Percentiles rank a stretch among this genome's conserved stretches.
Evolutionary conservation across 805 yeast species (phyloP).

Genomic region (Debaryomyces castellii): DNA sequence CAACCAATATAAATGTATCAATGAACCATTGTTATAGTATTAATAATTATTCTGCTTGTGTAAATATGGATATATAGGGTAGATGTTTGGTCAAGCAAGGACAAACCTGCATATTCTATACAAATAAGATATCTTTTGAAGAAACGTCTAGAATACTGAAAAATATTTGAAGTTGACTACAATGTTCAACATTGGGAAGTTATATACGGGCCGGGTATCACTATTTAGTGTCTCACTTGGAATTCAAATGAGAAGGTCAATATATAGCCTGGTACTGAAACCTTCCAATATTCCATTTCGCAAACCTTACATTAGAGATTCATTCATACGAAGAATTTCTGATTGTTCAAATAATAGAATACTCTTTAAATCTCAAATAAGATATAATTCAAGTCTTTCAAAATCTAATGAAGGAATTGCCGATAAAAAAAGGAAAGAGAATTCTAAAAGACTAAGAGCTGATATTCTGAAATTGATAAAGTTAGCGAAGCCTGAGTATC

Average conservation of each 20-base stretch:
- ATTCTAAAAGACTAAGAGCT: slow-evolving; percentile 2
- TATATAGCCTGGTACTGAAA: background rate
- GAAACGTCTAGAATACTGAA: background rate
- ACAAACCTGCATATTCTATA: background rate
- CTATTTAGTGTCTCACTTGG: background rate
- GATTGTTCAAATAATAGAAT: background rate
- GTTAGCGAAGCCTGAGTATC: slow-evolving; percentile 48
- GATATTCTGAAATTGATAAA: slow-evolving; percentile 23
- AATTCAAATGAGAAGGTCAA: background rate
- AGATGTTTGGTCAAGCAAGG: too few species aligned
- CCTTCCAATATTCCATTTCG: background rate
- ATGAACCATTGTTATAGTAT: too few species aligned
- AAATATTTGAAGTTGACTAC: background rate
- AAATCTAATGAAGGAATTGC: background rate
- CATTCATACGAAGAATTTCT: background rate
- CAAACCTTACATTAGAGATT: background rate
- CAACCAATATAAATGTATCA: too few species aligned
- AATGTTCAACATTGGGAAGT: background rate
- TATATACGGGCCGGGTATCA: background rate
- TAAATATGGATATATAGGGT: too few species aligned
- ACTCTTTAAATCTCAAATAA: background rate
- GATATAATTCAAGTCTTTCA: background rate
- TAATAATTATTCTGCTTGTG: too few species aligned
- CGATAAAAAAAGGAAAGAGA: background rate
- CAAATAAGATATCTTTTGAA: background rate